These are phyloP conservation scores for Aspergillus japonicus DNA, from an alignment of 2,329 filamentous ascomycete species.

Conservation along the genomic window DNA sequence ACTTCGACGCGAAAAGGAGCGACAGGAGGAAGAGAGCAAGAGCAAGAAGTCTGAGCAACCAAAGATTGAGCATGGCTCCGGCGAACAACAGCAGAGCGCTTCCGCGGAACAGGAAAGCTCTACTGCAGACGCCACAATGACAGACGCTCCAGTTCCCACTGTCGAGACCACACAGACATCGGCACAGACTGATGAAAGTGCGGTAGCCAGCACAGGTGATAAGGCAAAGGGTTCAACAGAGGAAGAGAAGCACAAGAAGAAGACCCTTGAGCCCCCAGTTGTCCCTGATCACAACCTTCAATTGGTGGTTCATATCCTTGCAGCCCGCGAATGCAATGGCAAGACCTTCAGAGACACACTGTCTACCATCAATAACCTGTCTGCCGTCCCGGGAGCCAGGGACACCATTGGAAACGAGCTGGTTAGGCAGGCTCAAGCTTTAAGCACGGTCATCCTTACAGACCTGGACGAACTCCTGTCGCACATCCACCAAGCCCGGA, in stretches of 20 bases:
- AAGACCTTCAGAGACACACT: slow-evolving; percentile 98
- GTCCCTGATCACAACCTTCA: slow-evolving; percentile 87
- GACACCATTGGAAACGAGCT: slow-evolving; percentile 90
- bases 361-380: slow-evolving; percentile 97
- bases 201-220: slow-evolving; percentile 28
- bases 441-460: slow-evolving; percentile 79
- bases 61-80: slow-evolving; percentile 17
- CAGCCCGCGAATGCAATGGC: slow-evolving; percentile 91
- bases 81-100: slow-evolving; percentile 27
- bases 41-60: slow-evolving; percentile 37
- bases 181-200: slow-evolving; percentile 34
- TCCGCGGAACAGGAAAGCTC: slow-evolving; percentile 23
- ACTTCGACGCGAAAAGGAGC: slow-evolving; percentile 81
- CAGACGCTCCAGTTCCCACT: slow-evolving; percentile 36
- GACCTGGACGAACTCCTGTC: slow-evolving; percentile 83
- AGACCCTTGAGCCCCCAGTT: slow-evolving; percentile 71
- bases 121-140: slow-evolving; percentile 40
- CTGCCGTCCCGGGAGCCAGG: slow-evolving; percentile 85
- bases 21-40: slow-evolving; percentile 46
- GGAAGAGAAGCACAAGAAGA: slow-evolving; percentile 57
- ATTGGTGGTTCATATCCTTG: slow-evolving; percentile 93
- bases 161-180: slow-evolving; percentile 31
- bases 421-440: slow-evolving; percentile 76
- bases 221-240: slow-evolving; percentile 44
- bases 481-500: slow-evolving; percentile 81